Conservation (phyloP, 345 rosid species). For the Gossypium stocksii region DNA sequence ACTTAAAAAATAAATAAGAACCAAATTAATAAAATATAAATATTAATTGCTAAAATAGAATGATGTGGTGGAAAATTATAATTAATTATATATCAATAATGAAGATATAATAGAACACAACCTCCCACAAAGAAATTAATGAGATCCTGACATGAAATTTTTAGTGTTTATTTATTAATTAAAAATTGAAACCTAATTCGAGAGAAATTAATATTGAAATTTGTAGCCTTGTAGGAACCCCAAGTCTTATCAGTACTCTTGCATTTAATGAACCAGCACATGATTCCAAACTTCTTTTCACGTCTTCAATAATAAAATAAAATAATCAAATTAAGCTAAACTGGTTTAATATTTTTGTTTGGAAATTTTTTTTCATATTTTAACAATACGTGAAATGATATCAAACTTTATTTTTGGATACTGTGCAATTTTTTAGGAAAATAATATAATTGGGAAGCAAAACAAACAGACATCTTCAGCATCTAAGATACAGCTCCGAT, state of each 20-base stretch:
- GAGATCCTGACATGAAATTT: constrained; percentile 12
- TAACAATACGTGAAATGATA: neutral
- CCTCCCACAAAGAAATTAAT: constrained; percentile 4
- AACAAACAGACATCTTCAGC: constrained; percentile 52
- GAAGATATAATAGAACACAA: neutral
- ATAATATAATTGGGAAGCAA: neutral
- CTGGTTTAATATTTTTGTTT: neutral
- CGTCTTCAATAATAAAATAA: neutral
- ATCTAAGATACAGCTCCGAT: constrained; percentile 28
- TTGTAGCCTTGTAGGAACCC: constrained; percentile 9
- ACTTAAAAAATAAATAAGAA: no score
- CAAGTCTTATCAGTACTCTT: neutral
- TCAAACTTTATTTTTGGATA: neutral
- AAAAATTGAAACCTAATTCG: neutral
- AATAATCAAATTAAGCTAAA: neutral
- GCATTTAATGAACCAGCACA: constrained; percentile 13
- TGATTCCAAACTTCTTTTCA: constrained; percentile 12
- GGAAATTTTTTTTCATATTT: no score
- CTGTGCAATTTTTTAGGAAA: neutral
- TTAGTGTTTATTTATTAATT: neutral
- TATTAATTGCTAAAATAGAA: no score
- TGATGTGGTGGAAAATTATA: no score
- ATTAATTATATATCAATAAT: no score
- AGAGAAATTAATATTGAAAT: constrained; percentile 17
- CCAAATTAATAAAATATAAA: no score